Conservation (phyloP, 768 basidiomycete species). For the Naematelia encephala region DNA sequence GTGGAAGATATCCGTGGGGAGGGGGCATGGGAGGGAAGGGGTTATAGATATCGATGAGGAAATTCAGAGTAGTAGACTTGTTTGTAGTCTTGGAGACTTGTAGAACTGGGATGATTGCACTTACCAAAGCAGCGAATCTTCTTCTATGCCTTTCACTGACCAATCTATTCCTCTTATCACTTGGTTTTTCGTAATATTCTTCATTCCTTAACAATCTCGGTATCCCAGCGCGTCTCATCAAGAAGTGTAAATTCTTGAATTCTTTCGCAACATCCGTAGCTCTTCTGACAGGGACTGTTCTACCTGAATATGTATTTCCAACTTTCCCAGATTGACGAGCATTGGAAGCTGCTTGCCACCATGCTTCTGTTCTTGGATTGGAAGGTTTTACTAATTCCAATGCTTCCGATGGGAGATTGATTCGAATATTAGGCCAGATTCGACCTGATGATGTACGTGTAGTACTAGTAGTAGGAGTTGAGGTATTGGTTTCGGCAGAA, state of each 20-base stretch:
- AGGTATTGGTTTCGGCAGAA: neutral
- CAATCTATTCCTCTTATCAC: conserved; percentile 5
- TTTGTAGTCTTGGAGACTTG: too few relatives aligned
- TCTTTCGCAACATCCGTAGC: neutral
- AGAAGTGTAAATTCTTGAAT: neutral
- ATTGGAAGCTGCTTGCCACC: neutral
- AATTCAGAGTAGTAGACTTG: too few relatives aligned
- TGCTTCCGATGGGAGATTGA: neutral
- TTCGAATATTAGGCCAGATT: neutral
- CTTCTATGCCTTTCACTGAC: conserved; percentile 11
- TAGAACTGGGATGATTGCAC: too few relatives aligned
- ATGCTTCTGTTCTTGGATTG: neutral
- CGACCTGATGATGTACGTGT: neutral
- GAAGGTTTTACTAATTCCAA: neutral
- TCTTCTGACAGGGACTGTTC: neutral
- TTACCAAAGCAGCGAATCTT: conserved; percentile 11
- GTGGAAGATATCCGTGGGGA: too few relatives aligned
- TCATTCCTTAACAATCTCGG: conserved; percentile 1
- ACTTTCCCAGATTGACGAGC: neutral
- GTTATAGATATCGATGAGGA: too few relatives aligned
- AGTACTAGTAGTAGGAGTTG: neutral
- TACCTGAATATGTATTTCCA: neutral
- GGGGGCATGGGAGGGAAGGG: too few relatives aligned
- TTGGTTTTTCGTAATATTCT: conserved; percentile 13
- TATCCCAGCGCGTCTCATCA: conserved; percentile 4